phyloP scores from a whole-genome alignment of 164 flowering plant genomes.

The Piper longum region DNA sequence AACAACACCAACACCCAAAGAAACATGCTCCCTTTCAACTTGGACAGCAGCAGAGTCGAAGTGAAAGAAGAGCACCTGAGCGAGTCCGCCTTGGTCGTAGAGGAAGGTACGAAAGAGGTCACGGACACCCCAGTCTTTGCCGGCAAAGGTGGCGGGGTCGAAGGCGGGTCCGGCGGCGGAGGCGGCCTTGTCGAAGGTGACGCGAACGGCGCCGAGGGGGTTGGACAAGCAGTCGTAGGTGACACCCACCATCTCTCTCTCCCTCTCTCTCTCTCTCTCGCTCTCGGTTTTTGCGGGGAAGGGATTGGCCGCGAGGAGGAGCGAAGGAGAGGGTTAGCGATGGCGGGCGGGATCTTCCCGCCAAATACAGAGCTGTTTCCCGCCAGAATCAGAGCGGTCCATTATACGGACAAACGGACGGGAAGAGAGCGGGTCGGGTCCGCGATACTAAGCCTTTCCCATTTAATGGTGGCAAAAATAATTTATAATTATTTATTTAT shows the following conservation, averaged over 20 bases:
- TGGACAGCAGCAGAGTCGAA: not conserved
- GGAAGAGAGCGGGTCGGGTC: not conserved
- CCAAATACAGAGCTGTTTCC: not conserved
- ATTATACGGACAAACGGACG: not conserved
- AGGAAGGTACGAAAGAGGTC: constrained; percentile 60
- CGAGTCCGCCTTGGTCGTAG: constrained; percentile 32
- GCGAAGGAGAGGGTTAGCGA: not conserved
- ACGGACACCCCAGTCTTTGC: constrained; percentile 71
- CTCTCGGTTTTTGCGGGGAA: constrained; percentile 10
- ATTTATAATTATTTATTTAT: too few relatives aligned
- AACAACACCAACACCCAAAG: not conserved
- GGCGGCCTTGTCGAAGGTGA: constrained; percentile 59
- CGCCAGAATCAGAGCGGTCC: not conserved
- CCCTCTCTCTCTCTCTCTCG: constrained; percentile 19
- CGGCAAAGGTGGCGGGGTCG: constrained; percentile 37
- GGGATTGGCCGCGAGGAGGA: constrained; percentile 1
- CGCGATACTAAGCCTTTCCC: too few relatives aligned
- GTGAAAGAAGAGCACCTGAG: constrained; percentile 29
- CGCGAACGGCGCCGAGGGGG: constrained; percentile 88
- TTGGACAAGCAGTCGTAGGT: constrained; percentile 66
- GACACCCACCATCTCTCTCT: constrained; percentile 57
- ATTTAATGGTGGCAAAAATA: too few relatives aligned
- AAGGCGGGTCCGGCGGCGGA: constrained; percentile 27
- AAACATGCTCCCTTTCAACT: not conserved
- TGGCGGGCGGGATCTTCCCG: not conserved